Evolutionary conservation across 2,329 filamentous ascomycete species (phyloP), one percentile per base, ranked within the genome.

Genomic region (Fusarium algeriense): DNA sequence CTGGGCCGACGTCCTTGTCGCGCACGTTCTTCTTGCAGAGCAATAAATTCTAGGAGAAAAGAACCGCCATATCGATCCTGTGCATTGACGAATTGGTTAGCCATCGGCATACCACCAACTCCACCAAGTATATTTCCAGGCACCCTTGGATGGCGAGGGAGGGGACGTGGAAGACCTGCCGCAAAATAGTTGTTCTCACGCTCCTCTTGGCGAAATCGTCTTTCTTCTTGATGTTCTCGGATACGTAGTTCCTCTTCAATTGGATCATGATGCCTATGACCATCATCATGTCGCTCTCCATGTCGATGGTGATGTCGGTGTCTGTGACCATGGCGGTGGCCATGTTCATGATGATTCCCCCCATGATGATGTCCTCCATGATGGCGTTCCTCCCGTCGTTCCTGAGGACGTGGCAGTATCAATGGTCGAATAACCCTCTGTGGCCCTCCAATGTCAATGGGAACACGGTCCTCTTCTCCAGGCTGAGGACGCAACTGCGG

Each of bases 401-500:
- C 40, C 14, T 49, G 14, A 19, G 15, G n/a, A 14, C 3, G 20
- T 2, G 56, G 41, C 5, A 44, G 17, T 6, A 7, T 9, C 26
- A 71, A 10, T 5, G 49, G 45, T 7, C 62, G 48, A 17, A 67
- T 59, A 20, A 61, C 45, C 9, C 49, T 44, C 7, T 23, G n/a
- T 15, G 14, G 7, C 7, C 38, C 49, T 1, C 11, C 19, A 0
- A 23, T 20, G n/a, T 9, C 14, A 12, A 23, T 44, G 3, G 64
- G 66, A 1, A 23, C 23, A 3, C 60, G 60, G 2, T 59, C 12
- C 19, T 71, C 49, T 43, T 70, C 64, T 2, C 64, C 73, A 2
- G n/a, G 45, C 0, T 26, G 7, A 5, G 73, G 64, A 9, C 70
- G 55, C 15, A 75, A 37, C 35, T 73, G 73, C 14, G 71, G 71